These are phyloP conservation scores for Tranzscheliella williamsii DNA, from an alignment of 1,284 basidiomycete genomes.

Conservation along the genomic window DNA sequence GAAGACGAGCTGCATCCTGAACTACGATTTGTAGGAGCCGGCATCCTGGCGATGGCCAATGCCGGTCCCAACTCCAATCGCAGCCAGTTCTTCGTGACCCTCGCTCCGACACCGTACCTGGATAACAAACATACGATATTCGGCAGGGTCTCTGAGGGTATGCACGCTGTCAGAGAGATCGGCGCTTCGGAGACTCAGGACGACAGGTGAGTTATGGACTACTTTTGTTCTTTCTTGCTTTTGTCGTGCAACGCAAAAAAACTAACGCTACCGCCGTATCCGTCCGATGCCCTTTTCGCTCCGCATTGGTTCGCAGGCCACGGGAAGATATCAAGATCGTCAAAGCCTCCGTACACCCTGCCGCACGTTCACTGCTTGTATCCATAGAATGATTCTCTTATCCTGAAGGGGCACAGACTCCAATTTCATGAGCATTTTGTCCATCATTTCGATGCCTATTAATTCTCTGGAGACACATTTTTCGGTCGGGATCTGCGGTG, in stretches of 20 bases:
- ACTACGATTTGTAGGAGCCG: conserved; percentile 88
- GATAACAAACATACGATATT: conserved; percentile 69
- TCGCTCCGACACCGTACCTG: conserved; percentile 90
- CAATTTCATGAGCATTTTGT: too few species aligned
- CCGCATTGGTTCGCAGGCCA: conserved; percentile 4
- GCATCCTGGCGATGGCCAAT: conserved; percentile 97
- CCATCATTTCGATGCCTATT: too few species aligned
- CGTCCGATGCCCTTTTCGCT: too few species aligned
- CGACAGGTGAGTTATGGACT: conserved; percentile 19
- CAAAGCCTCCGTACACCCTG: conserved; percentile 3
- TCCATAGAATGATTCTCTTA: too few species aligned
- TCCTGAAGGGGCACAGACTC: too few species aligned
- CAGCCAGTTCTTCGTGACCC: conserved; percentile 98
- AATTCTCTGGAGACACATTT: background rate
- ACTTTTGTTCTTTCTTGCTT: too few species aligned
- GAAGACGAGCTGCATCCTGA: conserved; percentile 88
- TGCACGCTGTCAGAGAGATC: conserved; percentile 64
- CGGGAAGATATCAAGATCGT: conserved; percentile 36
- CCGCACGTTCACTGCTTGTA: too few species aligned
- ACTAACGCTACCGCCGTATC: too few species aligned
- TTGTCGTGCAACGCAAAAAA: too few species aligned
- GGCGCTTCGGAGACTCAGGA: conserved; percentile 33
- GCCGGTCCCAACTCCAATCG: conserved; percentile 91
- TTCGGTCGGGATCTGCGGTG: too few species aligned
- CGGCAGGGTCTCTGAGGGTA: conserved; percentile 65